These are phyloP conservation scores for Pistacia vera DNA, from an alignment of 345 rosid species.

Conservation along the genomic window DNA sequence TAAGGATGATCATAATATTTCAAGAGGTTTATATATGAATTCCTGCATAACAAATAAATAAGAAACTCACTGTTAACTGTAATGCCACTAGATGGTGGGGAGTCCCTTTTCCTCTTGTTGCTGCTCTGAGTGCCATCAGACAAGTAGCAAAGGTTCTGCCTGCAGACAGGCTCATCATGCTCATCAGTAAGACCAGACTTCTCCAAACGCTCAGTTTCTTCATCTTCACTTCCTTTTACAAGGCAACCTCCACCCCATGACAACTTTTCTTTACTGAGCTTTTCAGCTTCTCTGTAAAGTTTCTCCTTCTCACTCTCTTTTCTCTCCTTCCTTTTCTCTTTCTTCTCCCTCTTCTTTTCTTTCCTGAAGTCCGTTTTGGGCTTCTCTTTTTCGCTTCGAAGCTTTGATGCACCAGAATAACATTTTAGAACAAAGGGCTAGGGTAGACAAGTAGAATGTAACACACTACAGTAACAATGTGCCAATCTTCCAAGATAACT, in stretches of 20 bases:
- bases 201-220: conserved; percentile 41
- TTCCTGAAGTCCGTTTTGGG: conserved; percentile 37
- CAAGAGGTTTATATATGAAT: neutral
- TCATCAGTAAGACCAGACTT: conserved; percentile 74
- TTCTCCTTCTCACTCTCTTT: conserved; percentile 27
- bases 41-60: neutral
- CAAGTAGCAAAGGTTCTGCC: conserved; percentile 25
- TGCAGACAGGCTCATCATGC: conserved; percentile 43
- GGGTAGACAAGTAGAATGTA: neutral
- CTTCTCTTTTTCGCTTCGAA: conserved; percentile 40
- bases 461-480: no score
- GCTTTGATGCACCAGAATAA: conserved; percentile 54
- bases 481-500: no score
- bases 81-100: conserved; percentile 17
- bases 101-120: conserved; percentile 37
- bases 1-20: conserved; percentile 16
- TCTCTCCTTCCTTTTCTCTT: conserved; percentile 31
- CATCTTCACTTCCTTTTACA: conserved; percentile 17
- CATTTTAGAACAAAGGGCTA: conserved; percentile 35
- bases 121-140: conserved; percentile 51
- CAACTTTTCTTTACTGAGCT: neutral
- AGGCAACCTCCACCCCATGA: neutral
- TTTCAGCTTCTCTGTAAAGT: conserved; percentile 24
- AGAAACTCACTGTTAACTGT: conserved; percentile 36
- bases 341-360: conserved; percentile 30